Base-by-base conservation (phyloP, 805 yeast species). In the Wickerhamiella parazyma region DNA sequence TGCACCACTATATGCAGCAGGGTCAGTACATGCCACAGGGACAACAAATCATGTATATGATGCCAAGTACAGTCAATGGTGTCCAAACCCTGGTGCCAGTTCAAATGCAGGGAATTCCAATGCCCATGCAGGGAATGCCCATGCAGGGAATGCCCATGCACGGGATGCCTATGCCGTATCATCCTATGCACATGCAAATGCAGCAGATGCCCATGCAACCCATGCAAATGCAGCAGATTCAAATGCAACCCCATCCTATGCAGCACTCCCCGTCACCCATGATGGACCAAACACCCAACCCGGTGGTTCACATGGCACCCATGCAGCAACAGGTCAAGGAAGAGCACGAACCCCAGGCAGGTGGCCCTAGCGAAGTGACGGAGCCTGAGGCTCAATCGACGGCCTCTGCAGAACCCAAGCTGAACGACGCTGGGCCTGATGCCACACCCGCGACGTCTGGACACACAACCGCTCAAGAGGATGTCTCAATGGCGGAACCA, bases 161-260 rank as follows among this genome's bases (percentile, higher is more conserved):
- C 19, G 17, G 16, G n/a, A 26, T n/a, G n/a, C 25, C 16, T 2
- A 41, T 41, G 22, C 33, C 24, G 29, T 38, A 12, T 20, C 31
- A 20, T 5, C 42, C n/a, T 21, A 38, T 36, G 46, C 39, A 35
- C 20, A 41, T 41, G 44, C 35, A 24, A 2, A 16, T 26, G 14
- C 29, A 18, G 31, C 24, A 36, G 19, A 38, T 33, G 10, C 44
- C 20, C 14, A 38, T 28, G 40, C 33, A 20, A 12, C 45, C 36
- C 18, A 41, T 41, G 48, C 48, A 33, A 33, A 25, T 40, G 37
- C 41, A 19, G 12, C 35, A 31, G 31, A 28, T 29, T 11, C 41
- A 38, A 24, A 41, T 41, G 35, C 33, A 26, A 34, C 16, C 35
- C 24, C n/a, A n/a, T n/a, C 34, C 18, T 6, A 31, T 17, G 18